Base-by-base conservation (phyloP, 495 filamentous ascomycete genomes). In the Cryomyces antarcticus region DNA sequence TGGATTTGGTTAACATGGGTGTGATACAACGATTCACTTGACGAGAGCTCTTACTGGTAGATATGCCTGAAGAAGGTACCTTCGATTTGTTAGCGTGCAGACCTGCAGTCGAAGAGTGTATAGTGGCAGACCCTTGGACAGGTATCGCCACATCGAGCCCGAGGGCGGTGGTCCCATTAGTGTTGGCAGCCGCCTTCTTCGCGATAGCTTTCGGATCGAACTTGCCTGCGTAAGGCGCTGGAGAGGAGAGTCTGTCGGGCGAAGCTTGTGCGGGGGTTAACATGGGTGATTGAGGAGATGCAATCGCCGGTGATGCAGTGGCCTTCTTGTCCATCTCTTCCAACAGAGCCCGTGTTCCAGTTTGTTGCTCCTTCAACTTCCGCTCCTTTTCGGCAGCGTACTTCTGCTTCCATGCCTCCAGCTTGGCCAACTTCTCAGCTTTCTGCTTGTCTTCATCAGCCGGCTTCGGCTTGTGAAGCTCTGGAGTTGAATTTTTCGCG, bases 161-260 rank as follows among this genome's bases (percentile, higher is more conserved):
- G 47, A 80, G 60, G 24, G 75, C 65, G 53, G 63, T 59, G 39
- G 58, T 52, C 41, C 56, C 47, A 41, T 50, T 52, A 33, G 66
- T 54, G 37, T 60, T 54, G 44, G 66, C 59, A 46, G 68, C 67
- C 10, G 73, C 68, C 55, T 76, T 80, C 57, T 82, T 86, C 0
- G 72, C 80, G 43, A 89, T 87, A 0, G 79, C 77, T 56, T 92
- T 92, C 0, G 82, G 82, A 49, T 93, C 82, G 49, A 92, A 93
- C 56, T 92, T 93, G 43, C 82, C 82, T 29, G 73, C 63, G 51
- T 82, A 85, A 5, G 72, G 62, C 24, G 66, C 56, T 4, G 73
- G 64, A 10, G 72, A 66, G 35, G 58, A 47, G 33, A 59, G 53
- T 34, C 56, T 59, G 37, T 53, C 50, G 12, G 35, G 39, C 27